Percentiles rank a stretch among this genome's conserved stretches.
Conservation (phyloP, 78 protist genomes). For the Pelomyxa schiedti region DNA sequence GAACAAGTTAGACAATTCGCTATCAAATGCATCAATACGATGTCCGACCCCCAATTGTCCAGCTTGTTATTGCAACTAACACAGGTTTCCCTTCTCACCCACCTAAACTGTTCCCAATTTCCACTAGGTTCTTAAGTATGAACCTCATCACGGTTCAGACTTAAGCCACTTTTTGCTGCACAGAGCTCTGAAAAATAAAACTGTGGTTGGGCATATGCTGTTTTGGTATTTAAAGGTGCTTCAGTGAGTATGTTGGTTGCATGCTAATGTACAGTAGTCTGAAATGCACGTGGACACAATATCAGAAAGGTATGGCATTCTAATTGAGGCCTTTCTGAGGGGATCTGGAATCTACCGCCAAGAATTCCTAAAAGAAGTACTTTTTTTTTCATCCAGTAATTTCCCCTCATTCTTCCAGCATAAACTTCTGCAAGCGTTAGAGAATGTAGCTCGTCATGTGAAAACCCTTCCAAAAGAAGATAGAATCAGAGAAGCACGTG, state of each 20-base stretch:
- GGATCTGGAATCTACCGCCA: constrained; percentile 51
- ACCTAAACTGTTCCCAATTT: too few relatives aligned
- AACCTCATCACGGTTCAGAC: constrained; percentile 55
- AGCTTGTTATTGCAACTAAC: constrained; percentile 70
- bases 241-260: too few relatives aligned
- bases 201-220: constrained; percentile 48
- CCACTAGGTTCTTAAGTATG: constrained; percentile 75
- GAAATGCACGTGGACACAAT: constrained; percentile 40
- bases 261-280: too few relatives aligned
- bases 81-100: too few relatives aligned
- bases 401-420: too few relatives aligned
- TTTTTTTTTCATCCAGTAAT: too few relatives aligned
- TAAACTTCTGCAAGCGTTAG: constrained; percentile 6
- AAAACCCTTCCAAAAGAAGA: constrained; percentile 28
- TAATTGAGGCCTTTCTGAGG: constrained; percentile 72
- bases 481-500: constrained; percentile 10
- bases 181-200: constrained; percentile 39
- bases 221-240: constrained; percentile 62
- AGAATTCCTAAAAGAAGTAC: constrained; percentile 33
- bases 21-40: constrained; percentile 40
- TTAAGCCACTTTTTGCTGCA: constrained; percentile 38
- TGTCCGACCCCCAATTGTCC: constrained; percentile 55
- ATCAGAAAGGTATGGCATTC: constrained; percentile 74
- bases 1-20: constrained; percentile 57
- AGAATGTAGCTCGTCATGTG: constrained; percentile 19